Conservation (phyloP, 2,329 filamentous ascomycete genomes). For the Pseudocercospora macadamiae region DNA sequence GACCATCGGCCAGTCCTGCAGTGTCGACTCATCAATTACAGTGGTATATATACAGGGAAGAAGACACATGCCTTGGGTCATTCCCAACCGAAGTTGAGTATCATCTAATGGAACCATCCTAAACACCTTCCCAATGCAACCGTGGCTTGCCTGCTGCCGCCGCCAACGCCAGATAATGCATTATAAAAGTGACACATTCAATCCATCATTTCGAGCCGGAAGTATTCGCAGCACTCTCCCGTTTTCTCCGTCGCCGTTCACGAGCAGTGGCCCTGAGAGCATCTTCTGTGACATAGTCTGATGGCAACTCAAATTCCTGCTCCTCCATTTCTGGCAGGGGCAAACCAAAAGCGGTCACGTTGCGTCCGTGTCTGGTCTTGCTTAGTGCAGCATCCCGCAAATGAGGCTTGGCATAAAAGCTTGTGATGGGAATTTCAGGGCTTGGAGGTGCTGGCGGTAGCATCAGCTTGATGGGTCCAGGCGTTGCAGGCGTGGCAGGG, state of each 20-base stretch:
- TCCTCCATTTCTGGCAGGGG: conserved; percentile 73
- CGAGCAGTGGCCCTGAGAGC: conserved; percentile 61
- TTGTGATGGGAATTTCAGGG: conserved; percentile 62
- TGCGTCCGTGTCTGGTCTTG: conserved; percentile 70
- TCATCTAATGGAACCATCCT: background rate
- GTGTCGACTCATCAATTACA: background rate
- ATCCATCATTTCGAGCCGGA: conserved; percentile 9
- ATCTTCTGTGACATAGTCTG: conserved; percentile 59
- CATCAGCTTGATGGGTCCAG: conserved; percentile 28
- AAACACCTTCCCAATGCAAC: background rate
- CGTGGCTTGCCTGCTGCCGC: background rate
- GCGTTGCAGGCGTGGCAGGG: conserved; percentile 20
- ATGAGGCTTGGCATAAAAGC: conserved; percentile 81
- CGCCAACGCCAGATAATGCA: background rate
- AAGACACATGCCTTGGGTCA: background rate
- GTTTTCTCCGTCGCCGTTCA: conserved; percentile 63
- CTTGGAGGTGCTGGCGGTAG: conserved; percentile 22
- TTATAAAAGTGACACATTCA: background rate
- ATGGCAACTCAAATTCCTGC: conserved; percentile 74
- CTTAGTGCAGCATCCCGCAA: conserved; percentile 79
- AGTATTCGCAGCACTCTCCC: conserved; percentile 48
- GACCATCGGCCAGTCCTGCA: background rate
- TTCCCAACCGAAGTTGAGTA: background rate
- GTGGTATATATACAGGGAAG: background rate
- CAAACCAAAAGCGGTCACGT: conserved; percentile 77